phyloP scores from a whole-genome alignment of 495 filamentous ascomycete genomes.

The Tuber aestivum region DNA sequence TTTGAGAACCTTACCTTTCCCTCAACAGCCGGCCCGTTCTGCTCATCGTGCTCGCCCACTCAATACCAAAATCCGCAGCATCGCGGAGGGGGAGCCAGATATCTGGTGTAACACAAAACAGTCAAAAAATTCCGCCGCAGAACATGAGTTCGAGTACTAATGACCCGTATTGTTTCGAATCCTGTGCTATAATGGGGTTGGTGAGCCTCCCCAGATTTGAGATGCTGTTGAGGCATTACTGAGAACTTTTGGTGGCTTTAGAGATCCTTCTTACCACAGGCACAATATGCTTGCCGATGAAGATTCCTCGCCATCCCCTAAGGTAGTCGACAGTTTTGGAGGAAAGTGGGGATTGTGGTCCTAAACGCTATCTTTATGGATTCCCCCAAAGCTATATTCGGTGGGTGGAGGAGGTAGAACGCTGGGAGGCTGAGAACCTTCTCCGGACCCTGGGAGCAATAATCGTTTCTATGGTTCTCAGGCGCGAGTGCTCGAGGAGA shows the following conservation, averaged over 20 bases:
- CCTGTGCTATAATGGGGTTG: background rate
- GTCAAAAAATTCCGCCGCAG: background rate
- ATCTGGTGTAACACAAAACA: background rate
- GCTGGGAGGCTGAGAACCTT: background rate
- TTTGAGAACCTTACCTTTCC: background rate
- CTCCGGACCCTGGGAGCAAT: background rate
- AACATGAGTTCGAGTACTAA: background rate
- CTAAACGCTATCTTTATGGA: background rate
- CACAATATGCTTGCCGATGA: background rate
- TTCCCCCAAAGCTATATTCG: background rate
- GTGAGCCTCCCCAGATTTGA: background rate
- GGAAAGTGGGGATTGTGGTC: background rate
- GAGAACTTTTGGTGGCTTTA: background rate
- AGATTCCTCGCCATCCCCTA: constrained; percentile 2
- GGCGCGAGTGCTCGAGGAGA: background rate
- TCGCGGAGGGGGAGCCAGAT: background rate
- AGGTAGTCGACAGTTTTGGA: background rate
- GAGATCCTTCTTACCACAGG: constrained; percentile 2
- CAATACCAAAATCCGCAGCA: background rate
- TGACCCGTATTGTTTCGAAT: background rate
- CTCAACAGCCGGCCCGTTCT: background rate
- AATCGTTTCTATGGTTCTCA: background rate
- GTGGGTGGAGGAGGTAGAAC: background rate
- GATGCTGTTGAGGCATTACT: background rate
- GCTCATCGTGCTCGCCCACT: background rate